A percentile compares a stretch with the other conserved stretches of the same genome.
Evolutionary conservation across 2,329 filamentous ascomycete species (phyloP).

Genomic region (Dryadomyces sulphureus): DNA sequence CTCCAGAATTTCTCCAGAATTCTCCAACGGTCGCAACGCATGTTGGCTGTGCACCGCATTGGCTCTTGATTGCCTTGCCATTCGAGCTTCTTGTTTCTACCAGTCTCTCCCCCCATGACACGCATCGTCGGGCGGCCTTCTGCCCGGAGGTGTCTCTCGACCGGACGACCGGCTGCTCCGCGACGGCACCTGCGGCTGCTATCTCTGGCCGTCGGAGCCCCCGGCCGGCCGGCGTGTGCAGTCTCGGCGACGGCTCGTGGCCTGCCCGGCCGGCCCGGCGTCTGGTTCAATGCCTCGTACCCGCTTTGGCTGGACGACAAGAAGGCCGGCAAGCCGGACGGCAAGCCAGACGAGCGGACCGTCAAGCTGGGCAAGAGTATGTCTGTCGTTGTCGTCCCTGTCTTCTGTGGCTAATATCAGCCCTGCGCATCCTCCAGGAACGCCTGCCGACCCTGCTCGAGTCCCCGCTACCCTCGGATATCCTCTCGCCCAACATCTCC

Average conservation of each 20-base stretch:
- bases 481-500: conserved; percentile 61
- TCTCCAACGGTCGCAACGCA: too few species aligned
- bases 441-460: conserved; percentile 53
- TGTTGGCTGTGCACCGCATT: too few species aligned
- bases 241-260: conserved; percentile 13
- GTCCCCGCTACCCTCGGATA: conserved; percentile 53
- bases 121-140: too few species aligned
- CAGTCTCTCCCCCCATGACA: too few species aligned
- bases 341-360: conserved; percentile 34
- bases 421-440: conserved; percentile 49
- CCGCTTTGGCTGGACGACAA: conserved; percentile 13
- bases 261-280: conserved; percentile 20
- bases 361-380: conserved; percentile 48
- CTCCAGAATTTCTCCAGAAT: too few species aligned
- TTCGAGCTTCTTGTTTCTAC: not conserved
- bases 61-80: not conserved
- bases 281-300: conserved; percentile 28
- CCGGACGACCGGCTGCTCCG: not conserved
- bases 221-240: not conserved
- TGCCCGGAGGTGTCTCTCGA: not conserved
- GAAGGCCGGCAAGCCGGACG: conserved; percentile 14
- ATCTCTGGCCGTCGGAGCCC: not conserved
- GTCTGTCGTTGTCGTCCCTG: not conserved
- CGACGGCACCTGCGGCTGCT: not conserved
- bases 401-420: conserved; percentile 20